Evolutionary conservation across 2,329 filamentous ascomycete species (phyloP).

Genomic region (Talaromyces sp.): DNA sequence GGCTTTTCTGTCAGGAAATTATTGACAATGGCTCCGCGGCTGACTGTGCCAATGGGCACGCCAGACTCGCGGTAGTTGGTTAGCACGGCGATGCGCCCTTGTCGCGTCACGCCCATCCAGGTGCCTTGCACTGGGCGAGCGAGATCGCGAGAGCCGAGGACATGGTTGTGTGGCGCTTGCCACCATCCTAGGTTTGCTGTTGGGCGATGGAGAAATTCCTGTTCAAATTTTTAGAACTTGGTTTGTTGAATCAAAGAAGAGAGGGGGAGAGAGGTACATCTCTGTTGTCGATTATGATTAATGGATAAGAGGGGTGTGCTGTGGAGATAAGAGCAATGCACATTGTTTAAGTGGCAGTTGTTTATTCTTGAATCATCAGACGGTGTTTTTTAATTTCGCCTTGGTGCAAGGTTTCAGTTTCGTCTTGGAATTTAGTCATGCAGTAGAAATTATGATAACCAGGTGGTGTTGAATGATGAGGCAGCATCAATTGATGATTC

Average conservation of each 20-base stretch:
- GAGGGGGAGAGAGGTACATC: slow-evolving; percentile 46
- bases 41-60: slow-evolving; percentile 42
- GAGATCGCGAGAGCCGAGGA: slow-evolving; percentile 58
- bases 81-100: slow-evolving; percentile 56
- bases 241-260: not conserved
- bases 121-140: slow-evolving; percentile 55
- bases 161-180: slow-evolving; percentile 48
- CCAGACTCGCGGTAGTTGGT: slow-evolving; percentile 58
- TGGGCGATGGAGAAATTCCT: slow-evolving; percentile 59
- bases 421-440: not conserved
- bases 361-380: not conserved
- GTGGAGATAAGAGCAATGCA: slow-evolving; percentile 74
- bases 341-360: slow-evolving; percentile 43
- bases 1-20: slow-evolving; percentile 46
- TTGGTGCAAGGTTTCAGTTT: not conserved
- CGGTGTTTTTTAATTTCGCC: not conserved
- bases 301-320: slow-evolving; percentile 65
- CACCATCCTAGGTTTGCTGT: slow-evolving; percentile 57
- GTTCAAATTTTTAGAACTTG: not conserved
- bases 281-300: slow-evolving; percentile 72
- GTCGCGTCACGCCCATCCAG: slow-evolving; percentile 58
- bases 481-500: no score
- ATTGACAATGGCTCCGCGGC: slow-evolving; percentile 55
- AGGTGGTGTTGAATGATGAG: not conserved
- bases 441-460: not conserved